phyloP scores from a whole-genome alignment of 306 rosid species.

The Ormosia emarginata region DNA sequence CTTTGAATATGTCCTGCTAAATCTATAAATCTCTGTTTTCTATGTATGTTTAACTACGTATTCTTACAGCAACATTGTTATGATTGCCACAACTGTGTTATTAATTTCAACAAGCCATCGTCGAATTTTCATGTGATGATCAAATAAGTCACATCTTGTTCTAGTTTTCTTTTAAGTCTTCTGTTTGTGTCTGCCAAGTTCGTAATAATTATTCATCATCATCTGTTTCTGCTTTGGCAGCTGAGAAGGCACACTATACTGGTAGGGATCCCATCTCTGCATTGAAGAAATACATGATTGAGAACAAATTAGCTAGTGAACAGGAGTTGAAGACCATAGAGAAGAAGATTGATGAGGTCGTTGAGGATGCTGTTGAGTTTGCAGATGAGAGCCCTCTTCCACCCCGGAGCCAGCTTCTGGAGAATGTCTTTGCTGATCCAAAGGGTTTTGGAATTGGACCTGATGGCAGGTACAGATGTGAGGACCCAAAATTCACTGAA shows the following conservation, averaged over 20 bases:
- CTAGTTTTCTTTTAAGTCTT: background rate
- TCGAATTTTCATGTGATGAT: background rate
- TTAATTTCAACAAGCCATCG: slow-evolving; percentile 2
- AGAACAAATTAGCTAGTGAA: slow-evolving; percentile 70
- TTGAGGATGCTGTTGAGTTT: slow-evolving; percentile 85
- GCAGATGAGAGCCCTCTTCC: slow-evolving; percentile 89
- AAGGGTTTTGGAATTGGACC: slow-evolving; percentile 96
- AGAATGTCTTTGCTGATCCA: slow-evolving; percentile 94
- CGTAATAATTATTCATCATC: background rate
- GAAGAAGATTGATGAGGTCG: slow-evolving; percentile 73
- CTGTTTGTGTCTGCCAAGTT: background rate
- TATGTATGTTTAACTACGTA: background rate
- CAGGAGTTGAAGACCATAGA: slow-evolving; percentile 77
- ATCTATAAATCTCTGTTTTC: background rate
- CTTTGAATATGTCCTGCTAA: background rate
- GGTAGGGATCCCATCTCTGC: slow-evolving; percentile 89
- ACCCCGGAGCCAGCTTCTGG: slow-evolving; percentile 81
- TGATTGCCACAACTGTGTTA: background rate
- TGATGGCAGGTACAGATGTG: slow-evolving; percentile 89
- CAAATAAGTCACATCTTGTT: background rate
- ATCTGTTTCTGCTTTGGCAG: slow-evolving; percentile 44
- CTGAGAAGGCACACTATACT: slow-evolving; percentile 92
- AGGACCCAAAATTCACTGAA: slow-evolving; percentile 91
- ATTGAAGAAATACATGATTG: slow-evolving; percentile 67
- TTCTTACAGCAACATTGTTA: background rate